phyloP scores from a whole-genome alignment of 495 filamentous ascomycete genomes.

The Peziza echinospora region DNA sequence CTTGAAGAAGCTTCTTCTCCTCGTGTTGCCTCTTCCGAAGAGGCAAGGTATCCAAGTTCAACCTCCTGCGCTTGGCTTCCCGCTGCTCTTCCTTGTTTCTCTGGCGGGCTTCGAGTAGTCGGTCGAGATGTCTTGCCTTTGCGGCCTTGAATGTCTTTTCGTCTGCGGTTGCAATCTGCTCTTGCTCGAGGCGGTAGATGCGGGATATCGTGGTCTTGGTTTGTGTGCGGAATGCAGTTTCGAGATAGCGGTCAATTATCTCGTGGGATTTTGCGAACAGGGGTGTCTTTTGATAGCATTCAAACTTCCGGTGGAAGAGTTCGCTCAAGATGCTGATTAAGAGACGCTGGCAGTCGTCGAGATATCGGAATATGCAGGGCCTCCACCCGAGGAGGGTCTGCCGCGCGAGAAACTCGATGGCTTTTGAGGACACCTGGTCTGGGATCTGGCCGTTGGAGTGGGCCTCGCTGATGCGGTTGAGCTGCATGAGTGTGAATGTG shows the following conservation, averaged over 20 bases:
- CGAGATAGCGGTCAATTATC: constrained; percentile 7
- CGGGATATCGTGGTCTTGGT: constrained; percentile 1
- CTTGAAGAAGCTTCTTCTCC: neutral
- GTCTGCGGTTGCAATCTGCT: constrained; percentile 13
- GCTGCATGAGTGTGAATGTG: constrained; percentile 15
- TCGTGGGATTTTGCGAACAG: constrained; percentile 5
- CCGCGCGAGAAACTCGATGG: constrained; percentile 17
- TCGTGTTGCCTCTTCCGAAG: constrained; percentile 4
- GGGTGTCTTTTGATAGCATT: constrained; percentile 9
- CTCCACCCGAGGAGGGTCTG: constrained; percentile 8
- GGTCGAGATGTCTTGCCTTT: constrained; percentile 6
- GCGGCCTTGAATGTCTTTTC: constrained; percentile 10
- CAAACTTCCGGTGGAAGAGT: constrained; percentile 6
- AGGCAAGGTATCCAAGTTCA: neutral
- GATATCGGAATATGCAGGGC: constrained; percentile 5
- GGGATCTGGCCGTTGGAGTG: constrained; percentile 19
- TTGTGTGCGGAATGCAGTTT: constrained; percentile 3
- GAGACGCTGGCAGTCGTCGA: constrained; percentile 1
- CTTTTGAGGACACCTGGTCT: constrained; percentile 19
- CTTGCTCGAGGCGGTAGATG: constrained; percentile 6
- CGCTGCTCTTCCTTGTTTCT: constrained; percentile 12
- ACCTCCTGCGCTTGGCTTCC: neutral
- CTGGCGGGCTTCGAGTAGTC: constrained; percentile 3
- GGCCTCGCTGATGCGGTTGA: constrained; percentile 19
- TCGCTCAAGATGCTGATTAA: constrained; percentile 2